These are phyloP conservation scores for Podila minutissima DNA, from an alignment of 192 early-diverging fungal species.

Conservation along the genomic window DNA sequence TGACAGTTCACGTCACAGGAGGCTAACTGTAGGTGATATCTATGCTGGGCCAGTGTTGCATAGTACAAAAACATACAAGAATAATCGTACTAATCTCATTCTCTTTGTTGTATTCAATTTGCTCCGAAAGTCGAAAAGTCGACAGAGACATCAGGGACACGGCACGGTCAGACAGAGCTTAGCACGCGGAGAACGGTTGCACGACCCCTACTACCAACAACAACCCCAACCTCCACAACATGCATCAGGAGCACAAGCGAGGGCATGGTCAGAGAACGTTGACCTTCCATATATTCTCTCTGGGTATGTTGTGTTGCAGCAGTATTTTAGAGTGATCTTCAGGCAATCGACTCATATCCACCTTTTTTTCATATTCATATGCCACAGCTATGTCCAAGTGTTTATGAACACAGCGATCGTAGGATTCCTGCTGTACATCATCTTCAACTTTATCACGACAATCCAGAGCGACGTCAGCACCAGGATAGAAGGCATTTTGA, in stretches of 20 bases:
- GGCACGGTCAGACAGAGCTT: neutral
- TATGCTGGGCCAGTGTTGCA: neutral
- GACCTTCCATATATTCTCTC: slow-evolving; percentile 42
- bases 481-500: slow-evolving; percentile 61
- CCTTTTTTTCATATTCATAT: neutral
- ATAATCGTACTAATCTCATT: neutral
- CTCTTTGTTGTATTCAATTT: neutral
- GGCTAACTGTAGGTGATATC: neutral
- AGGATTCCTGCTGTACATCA: slow-evolving; percentile 63
- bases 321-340: neutral
- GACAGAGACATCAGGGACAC: neutral
- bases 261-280: slow-evolving; percentile 45
- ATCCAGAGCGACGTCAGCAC: slow-evolving; percentile 78
- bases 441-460: slow-evolving; percentile 73
- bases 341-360: neutral
- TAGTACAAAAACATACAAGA: neutral
- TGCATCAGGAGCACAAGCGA: neutral
- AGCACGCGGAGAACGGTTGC: neutral
- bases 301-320: slow-evolving; percentile 11
- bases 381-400: slow-evolving; percentile 73
- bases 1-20: neutral
- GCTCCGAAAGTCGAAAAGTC: neutral
- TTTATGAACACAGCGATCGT: slow-evolving; percentile 75
- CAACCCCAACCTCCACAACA: neutral
- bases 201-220: neutral